These are phyloP conservation scores for Platanthera guangdongensis DNA, from an alignment of 106 monocot genomes.

Conservation along the genomic window DNA sequence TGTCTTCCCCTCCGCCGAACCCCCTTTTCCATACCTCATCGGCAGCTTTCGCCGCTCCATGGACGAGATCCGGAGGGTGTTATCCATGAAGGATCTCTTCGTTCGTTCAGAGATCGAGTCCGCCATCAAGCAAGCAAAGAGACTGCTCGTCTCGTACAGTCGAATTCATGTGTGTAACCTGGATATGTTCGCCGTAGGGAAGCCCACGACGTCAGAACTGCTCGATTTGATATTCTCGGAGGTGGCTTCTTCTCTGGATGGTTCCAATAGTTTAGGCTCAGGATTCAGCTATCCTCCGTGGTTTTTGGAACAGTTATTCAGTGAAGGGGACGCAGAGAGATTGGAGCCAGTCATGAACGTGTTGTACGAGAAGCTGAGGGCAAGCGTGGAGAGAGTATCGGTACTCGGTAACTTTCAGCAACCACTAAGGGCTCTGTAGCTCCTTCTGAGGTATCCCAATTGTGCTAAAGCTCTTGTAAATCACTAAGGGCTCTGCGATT, in stretches of 20 bases:
- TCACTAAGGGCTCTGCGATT: too few species aligned
- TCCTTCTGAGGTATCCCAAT: too few species aligned
- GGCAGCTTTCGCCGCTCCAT: too few species aligned
- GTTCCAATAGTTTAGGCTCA: too few species aligned
- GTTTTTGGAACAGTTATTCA: too few species aligned
- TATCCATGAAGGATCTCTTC: constrained; percentile 56
- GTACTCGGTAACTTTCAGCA: constrained; percentile 89
- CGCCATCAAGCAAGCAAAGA: constrained; percentile 35
- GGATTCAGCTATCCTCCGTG: too few species aligned
- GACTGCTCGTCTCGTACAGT: constrained; percentile 51
- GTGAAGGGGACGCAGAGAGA: too few species aligned
- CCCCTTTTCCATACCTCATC: constrained; percentile 57
- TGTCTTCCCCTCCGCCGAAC: constrained; percentile 22
- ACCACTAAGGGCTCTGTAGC: constrained; percentile 60
- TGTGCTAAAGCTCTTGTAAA: too few species aligned
- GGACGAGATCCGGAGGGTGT: constrained; percentile 62
- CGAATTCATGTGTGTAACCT: constrained; percentile 73
- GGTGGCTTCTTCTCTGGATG: too few species aligned
- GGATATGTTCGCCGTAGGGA: constrained; percentile 38
- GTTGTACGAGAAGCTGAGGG: too few species aligned
- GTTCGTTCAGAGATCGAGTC: constrained; percentile 48
- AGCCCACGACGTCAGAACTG: constrained; percentile 20
- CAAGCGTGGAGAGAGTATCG: too few species aligned
- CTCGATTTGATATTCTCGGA: constrained; percentile 48
- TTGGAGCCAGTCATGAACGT: too few species aligned